phyloP scores from a whole-genome alignment of 1,284 basidiomycete genomes.

The Golubevia pallescens region DNA sequence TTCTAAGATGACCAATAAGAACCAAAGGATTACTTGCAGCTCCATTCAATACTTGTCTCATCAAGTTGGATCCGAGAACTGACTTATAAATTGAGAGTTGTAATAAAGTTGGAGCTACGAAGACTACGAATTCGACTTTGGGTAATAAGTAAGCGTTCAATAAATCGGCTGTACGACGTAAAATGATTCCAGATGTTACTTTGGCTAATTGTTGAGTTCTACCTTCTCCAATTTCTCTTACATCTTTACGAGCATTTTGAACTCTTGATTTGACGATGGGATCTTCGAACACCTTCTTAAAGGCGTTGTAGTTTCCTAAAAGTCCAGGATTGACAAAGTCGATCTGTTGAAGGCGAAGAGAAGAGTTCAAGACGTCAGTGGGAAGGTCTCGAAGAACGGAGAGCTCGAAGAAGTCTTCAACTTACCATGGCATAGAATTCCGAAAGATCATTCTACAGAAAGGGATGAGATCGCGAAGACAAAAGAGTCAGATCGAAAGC shows the following conservation, averaged over 20 bases:
- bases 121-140: slow-evolving; percentile 70
- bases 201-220: slow-evolving; percentile 72
- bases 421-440: slow-evolving; percentile 98
- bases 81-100: slow-evolving; percentile 79
- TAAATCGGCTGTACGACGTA: slow-evolving; percentile 73
- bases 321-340: slow-evolving; percentile 93
- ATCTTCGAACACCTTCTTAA: slow-evolving; percentile 75
- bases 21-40: slow-evolving; percentile 35
- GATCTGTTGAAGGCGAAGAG: slow-evolving; percentile 68
- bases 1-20: slow-evolving; percentile 68
- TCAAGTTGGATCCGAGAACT: slow-evolving; percentile 29
- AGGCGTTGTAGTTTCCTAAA: slow-evolving; percentile 67
- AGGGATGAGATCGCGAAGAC: background rate
- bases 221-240: slow-evolving; percentile 77
- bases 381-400: too few species aligned
- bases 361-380: background rate
- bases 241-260: slow-evolving; percentile 75
- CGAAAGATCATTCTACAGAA: slow-evolving; percentile 81
- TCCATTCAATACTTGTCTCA: slow-evolving; percentile 25
- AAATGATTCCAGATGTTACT: slow-evolving; percentile 83
- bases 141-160: background rate
- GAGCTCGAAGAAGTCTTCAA: too few species aligned
- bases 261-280: slow-evolving; percentile 87
- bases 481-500: slow-evolving; percentile 53
- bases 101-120: slow-evolving; percentile 79